Base-by-base conservation (phyloP, 352 stramenopile genomes). In the Phytophthora lateralis region DNA sequence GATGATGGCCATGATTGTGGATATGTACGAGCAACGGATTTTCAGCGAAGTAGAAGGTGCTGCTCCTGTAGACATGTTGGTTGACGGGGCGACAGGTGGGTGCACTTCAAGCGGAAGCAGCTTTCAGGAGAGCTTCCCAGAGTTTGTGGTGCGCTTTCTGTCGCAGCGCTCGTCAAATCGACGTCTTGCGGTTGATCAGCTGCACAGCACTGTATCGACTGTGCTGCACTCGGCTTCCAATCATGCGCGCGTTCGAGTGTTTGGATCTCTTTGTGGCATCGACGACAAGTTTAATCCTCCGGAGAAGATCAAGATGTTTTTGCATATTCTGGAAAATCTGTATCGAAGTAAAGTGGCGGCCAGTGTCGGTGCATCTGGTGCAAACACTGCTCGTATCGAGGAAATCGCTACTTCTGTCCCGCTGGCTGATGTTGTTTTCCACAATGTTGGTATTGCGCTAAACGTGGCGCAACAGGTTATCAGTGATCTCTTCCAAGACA, bases 11-110 rank as follows among this genome's bases (percentile, higher is more conserved):
- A 62, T 89, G 59, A 90, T 92, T 53, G 60, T 91, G 34, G 83
- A 94, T 42, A 74, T 91, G 7, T 92, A 89, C 63, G 85, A 92
- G 44, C 80, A 90, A 55, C 71, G 69, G 3, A 63, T 86, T 39
- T 51, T 73, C 17, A 60, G 53, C 18, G 77, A 84, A 53, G 20
- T 69, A 32, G 82, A 87, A 44, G 66, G 73, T 37, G 54, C 60
- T 38, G 44, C 43, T n/a, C 18, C n/a, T 8, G 39, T 58, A 26
- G 52, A 72, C 37, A 45, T n/a, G 9, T 61, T 49, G 37, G 2
- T 49, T 21, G 62, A 66, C 20, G 49, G 41, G 15, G 17, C 37
- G 29, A 49, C 55, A 30, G 62, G 10, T 2, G 50, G 54, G n/a
- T 60, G 17, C 14, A 53, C 39, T 48, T 44, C 51, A 37, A 46